Evolutionary conservation across 108 stramenopile genomes (phyloP), one percentile per base, ranked within the genome.

Genomic region (Cyclostephanos invisitatus): DNA sequence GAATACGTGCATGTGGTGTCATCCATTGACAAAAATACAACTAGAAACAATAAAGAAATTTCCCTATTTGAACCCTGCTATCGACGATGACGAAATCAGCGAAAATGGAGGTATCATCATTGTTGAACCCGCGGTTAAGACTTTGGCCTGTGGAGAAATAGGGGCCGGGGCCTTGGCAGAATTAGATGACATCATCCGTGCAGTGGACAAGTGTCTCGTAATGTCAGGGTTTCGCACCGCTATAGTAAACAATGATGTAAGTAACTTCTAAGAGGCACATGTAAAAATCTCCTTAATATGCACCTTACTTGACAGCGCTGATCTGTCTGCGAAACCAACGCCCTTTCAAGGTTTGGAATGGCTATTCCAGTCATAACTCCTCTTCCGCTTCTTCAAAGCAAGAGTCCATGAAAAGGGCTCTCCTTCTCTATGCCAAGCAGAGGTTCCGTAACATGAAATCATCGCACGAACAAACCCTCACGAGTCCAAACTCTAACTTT

Each of bases 1-100:
- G 96, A 97, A 97, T 77, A 96, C 96, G 12, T 83, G 83, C 65
- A 97, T 97, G 96, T 97, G 91, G 92, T 81, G 92, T 24, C 93
- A 97, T 76, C 92, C 93, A 8, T 47, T 94, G 64, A 97, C 95
- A 29, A 66, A 62, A 18, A 38, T 36, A 40, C 93, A 94, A 46
- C 66, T 94, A 38, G 50, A 85, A 17, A 82, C 82, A 25, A 74
- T 94, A 27, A 64, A 82, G 67, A 59, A 64, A n/a, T 94, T 91
- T 68, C 20, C 14, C 18, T 25, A 24, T 5, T 22, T 22, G 12
- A 18, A 66, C 14, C 42, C 38, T 47, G 25, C 5, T 36, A 46
- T 40, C 7, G 21, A 8, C 62, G 37, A 24, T 42, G 11, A 40
- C 10, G 36, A 68, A 12, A 36, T 35, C 63, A 54, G 61, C 12